Base-by-base conservation (phyloP, 106 monocot species). In the Triglochin maritima region DNA sequence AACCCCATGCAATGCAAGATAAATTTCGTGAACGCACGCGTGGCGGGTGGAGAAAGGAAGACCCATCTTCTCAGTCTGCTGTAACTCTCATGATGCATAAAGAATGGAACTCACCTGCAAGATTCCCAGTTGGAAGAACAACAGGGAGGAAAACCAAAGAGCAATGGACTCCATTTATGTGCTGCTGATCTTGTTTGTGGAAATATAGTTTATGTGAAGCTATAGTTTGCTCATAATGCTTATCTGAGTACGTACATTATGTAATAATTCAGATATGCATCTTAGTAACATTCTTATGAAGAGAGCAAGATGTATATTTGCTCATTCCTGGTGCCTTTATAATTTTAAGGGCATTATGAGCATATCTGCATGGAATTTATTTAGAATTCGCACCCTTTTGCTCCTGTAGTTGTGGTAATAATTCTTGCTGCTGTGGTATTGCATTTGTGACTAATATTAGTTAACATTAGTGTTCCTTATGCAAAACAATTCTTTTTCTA, bases 31-130 rank as follows among this genome's bases (percentile, higher is more conserved):
- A 6, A 43, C 7, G 17, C 49, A 65, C 3, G 15, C 49, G n/a
- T 15, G n/a, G 50, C 44, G 29, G 5, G 29, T 16, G 17, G 5
- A 65, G 15, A 29, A 65, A 50, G 8, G 29, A 51, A 16, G 41
- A 61, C 4, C 17, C 46, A 16, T 51, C 48, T 7, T 7, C 70
- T 50, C 10, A 57, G 9, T 6, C 48, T 52, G 57, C 4, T 56
- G 68, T 8, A 52, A 54, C 49, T 0, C 45, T 12, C 58, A 53
- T 12, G 4, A 71, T 63, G 49, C 71, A 76, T 17, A 71, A 74
- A 48, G 85, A 81, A 62, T 85, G 85, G 85, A 78, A 72, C 49
- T 85, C 81, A 56, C 81, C 85, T 0, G 81, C 81, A 3, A 78
- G 75, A 65, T 67, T 84, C 13, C 85, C 81, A 2, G 13, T 9